phyloP scores from a whole-genome alignment of 805 yeast species.

The Candida sonorensis region DNA sequence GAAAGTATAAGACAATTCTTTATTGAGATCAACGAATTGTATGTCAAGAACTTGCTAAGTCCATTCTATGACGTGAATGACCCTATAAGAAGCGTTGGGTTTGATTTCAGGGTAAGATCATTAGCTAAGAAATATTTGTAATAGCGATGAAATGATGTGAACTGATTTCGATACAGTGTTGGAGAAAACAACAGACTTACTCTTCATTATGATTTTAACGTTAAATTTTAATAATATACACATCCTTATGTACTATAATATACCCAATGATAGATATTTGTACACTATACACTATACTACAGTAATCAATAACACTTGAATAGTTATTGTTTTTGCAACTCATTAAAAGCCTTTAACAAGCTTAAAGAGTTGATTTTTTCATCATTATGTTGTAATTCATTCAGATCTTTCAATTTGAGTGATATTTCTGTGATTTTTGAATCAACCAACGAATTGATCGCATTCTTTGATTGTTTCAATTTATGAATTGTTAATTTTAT shows the following conservation, averaged over 20 bases:
- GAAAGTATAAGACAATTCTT: constrained; percentile 78
- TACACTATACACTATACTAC: neutral
- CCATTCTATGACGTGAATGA: constrained; percentile 81
- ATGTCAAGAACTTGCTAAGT: constrained; percentile 74
- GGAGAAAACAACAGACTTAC: too few species aligned
- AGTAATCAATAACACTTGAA: neutral
- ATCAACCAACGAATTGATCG: constrained; percentile 15
- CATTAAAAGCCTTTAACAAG: constrained; percentile 29
- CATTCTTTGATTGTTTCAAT: constrained; percentile 17
- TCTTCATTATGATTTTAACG: too few species aligned
- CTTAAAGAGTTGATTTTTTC: constrained; percentile 25
- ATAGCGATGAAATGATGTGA: too few species aligned
- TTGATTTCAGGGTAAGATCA: constrained; percentile 66
- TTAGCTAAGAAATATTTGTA: constrained; percentile 72
- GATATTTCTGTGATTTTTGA: constrained; percentile 16
- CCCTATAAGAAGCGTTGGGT: constrained; percentile 64
- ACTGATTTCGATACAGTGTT: too few species aligned
- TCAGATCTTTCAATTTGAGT: constrained; percentile 13
- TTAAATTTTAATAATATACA: neutral
- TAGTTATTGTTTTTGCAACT: constrained; percentile 1
- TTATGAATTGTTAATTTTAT: constrained; percentile 27
- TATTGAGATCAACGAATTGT: constrained; percentile 78
- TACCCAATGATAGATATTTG: neutral
- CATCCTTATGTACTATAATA: neutral
- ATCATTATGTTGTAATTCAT: constrained; percentile 16